Base-by-base conservation (phyloP, 371 early-diverging fungal genomes). In the Lichtheimia hyalospora region DNA sequence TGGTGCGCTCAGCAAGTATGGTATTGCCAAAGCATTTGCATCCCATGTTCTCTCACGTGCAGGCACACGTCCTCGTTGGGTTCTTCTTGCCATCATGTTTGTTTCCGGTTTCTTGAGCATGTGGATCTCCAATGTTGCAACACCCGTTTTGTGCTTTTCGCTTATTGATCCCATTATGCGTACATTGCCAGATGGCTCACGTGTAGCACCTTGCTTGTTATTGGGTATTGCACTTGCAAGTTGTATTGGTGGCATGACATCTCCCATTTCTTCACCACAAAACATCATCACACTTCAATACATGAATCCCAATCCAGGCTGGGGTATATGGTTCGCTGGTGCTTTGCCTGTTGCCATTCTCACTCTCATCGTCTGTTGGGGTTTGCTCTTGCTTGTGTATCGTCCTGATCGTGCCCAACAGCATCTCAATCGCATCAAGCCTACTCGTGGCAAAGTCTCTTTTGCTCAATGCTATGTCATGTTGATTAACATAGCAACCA, bases 211-310 rank as follows among this genome's bases (percentile, higher is more conserved):
- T 24, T 89, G 92, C 54, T 79, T 98, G 27, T 84, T 98, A 25
- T 75, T 98, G 4, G 98, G 97, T 14, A 96, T 97, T 61, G 98
- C 98, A 2, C 74, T 98, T 51, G 95, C 96, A 7, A 88, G 95
- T 39, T 95, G 97, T 58, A 87, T 97, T 27, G 98, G 97, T 49
- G 97, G 97, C 39, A 96, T 97, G 97, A 93, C 94, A 0, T 91
- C 94, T n/a, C 98, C 98, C 4, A 97, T 97, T 69, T 84, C 93
- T 10, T 94, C 94, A 3, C 98, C 98, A n/a, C 97, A 97, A 66
- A 97, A 97, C 76, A 87, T 89, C 53, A 86, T 97, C 49, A 88
- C 96, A 13, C 75, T 98, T 51, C 81, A 84, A 69, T 87, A 86
- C 62, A 94, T 97, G 92, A 63, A 81, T 23, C 96, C 96, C 7